Base-by-base conservation (phyloP, 1,139 yeast genomes). In the Wickerhamiella infanticola region DNA sequence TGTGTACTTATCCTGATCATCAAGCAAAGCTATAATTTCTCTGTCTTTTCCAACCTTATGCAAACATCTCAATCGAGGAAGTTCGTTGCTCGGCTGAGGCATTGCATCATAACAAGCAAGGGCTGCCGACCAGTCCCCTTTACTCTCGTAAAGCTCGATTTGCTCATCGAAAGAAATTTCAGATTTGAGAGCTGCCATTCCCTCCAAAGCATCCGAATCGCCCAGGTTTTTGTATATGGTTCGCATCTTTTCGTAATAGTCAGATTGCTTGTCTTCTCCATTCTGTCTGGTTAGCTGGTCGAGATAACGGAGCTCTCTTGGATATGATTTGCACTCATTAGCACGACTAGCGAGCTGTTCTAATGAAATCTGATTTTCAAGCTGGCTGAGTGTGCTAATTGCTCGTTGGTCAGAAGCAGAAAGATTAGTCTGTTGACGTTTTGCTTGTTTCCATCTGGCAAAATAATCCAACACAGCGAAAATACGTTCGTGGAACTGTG, bases 161-260 rank as follows among this genome's bases (percentile, higher is more conserved):
- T 84, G 84, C 48, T 84, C 86, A 23, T 73, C 72, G 45, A 86
- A 66, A 50, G 78, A 76, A 42, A 77, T 75, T 0, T 81, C 73
- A 0, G 95, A 77, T 54, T 85, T 81, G 52, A 73, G 72, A 50
- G 84, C 78, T 45, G 90, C 65, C 3, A 85, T 76, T 23, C 98
- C 99, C 59, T 84, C 90, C 40, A 93, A 69, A 0, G 95, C 79
- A 65, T 93, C 99, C 41, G 81, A 74, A 59, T 93, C 98, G 56
- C 86, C 88, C 47, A 90, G 76, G 49, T 75, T 81, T 4, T 94
- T 81, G 60, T 90, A 93, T 69, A 88, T 82, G 29, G 74, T 73
- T 56, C 85, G 88, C 33, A 93, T 54, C 24, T 57, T 57, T 7
- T 58, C 54, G 42, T 58, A 59, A 24, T 62, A 55, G 2, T 51